Evolutionary conservation across 2,329 filamentous ascomycete genomes (phyloP).

Genomic region (Exophiala alcalophila): DNA sequence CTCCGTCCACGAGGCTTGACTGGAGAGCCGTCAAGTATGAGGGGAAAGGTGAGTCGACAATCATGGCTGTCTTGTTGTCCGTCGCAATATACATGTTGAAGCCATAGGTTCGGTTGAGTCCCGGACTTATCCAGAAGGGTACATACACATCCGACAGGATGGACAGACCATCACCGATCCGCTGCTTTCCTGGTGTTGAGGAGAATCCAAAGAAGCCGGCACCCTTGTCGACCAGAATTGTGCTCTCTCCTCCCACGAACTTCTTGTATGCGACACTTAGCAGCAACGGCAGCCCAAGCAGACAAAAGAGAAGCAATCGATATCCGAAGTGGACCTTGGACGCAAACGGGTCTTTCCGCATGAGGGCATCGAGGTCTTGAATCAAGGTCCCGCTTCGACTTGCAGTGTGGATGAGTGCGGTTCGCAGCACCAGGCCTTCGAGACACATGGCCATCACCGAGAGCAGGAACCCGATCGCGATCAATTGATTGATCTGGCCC

Average conservation of each 20-base stretch:
- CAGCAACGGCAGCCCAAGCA: constrained; percentile 11
- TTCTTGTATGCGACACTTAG: constrained; percentile 12
- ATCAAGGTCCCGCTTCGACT: constrained; percentile 8
- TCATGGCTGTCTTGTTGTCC: constrained; percentile 20
- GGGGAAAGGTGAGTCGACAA: constrained; percentile 21
- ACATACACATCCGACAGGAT: constrained; percentile 18
- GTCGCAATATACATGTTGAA: constrained; percentile 20
- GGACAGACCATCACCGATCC: constrained; percentile 24
- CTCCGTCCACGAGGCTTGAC: constrained; percentile 8
- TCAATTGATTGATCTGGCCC: constrained; percentile 22
- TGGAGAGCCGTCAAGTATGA: constrained; percentile 13
- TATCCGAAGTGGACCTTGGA: constrained; percentile 8
- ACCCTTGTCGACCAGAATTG: constrained; percentile 2
- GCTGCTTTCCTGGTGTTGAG: constrained; percentile 20
- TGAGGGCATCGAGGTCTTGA: constrained; percentile 21
- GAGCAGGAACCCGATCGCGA: constrained; percentile 18
- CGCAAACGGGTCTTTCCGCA: constrained; percentile 13
- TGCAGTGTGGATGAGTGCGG: constrained; percentile 10
- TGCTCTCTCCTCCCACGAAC: constrained; percentile 9
- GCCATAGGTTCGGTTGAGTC: constrained; percentile 17
- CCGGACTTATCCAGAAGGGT: constrained; percentile 22
- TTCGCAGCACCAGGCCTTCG: constrained; percentile 14
- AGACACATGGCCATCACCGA: constrained; percentile 21
- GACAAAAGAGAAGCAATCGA: constrained; percentile 3
- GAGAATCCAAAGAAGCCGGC: constrained; percentile 17